These are phyloP conservation scores for Fonsecaea erecta DNA, from an alignment of 2,329 filamentous ascomycete genomes.

Conservation along the genomic window DNA sequence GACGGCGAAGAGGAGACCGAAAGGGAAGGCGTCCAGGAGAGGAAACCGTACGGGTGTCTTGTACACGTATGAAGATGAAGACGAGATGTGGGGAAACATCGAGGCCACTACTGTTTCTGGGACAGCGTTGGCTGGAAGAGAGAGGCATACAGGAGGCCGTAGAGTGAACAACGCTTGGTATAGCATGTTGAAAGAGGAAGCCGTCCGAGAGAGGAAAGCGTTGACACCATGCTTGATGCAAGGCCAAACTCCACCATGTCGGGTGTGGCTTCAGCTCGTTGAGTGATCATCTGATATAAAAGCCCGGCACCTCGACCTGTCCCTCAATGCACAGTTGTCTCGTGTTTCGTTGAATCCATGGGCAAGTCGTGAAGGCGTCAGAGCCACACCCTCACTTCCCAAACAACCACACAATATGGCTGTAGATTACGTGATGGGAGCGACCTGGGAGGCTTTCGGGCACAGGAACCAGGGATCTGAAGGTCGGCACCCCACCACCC, in stretches of 20 bases:
- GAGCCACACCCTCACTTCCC: neutral
- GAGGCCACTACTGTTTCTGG: neutral
- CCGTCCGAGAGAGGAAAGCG: neutral
- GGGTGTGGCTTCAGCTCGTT: neutral
- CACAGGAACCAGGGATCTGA: too few relatives aligned
- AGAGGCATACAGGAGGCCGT: neutral
- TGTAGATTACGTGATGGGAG: neutral
- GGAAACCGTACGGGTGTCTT: neutral
- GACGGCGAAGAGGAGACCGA: neutral
- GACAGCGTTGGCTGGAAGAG: neutral
- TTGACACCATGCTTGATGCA: neutral
- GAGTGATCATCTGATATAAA: neutral
- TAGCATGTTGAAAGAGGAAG: neutral
- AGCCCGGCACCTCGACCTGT: neutral
- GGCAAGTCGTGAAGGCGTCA: neutral
- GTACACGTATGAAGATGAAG: neutral
- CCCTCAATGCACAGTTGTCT: neutral
- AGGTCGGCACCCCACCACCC: too few relatives aligned
- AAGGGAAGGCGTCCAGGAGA: constrained; percentile 1
- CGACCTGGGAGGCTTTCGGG: too few relatives aligned
- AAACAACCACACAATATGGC: neutral
- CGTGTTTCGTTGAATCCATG: neutral
- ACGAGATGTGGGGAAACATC: neutral
- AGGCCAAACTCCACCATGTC: neutral
- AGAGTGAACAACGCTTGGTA: neutral